Base-by-base conservation (phyloP, 2,329 filamentous ascomycete genomes). In the Mycosphaerella sp. region DNA sequence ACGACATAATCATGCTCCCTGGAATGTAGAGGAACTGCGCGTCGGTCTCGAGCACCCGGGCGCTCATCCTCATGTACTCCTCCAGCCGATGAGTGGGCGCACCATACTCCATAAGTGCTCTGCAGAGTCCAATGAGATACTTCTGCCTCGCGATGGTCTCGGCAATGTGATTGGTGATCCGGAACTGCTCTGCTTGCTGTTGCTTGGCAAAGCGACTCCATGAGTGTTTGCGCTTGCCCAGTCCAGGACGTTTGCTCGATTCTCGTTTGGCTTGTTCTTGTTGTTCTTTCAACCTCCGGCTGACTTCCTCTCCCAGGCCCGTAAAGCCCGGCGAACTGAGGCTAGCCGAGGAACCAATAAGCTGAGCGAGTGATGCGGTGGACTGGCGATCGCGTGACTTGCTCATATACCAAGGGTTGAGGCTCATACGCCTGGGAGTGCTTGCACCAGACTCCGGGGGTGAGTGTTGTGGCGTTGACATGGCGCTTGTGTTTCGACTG, bases 1-100 rank as follows among this genome's bases (percentile, higher is more conserved):
- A 95, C 4, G 89, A 92, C 66, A 95, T 86, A 53, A 96, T 87
- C 91, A 96, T 96, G 66, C 88, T 95, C 0, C 88, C 88, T 0
- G 91, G 90, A 31, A 95, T 82, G 67, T 95, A 96, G 21, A 95
- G 74, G 63, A 93, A 95, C 64, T 95, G 89, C 5, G 86, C 86
- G 60, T 95, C 87, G 12, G 95, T 91, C 69, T 91, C 87, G 38
- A 96, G 79, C 1, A 93, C 87, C n/a, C 87, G 80, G 1, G 91
- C 85, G 7, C 87, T 90, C 87, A 92, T 95, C 59, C 80, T 84
- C 81, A 96, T 85, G 69, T 95, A 95, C 67, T 95, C 87, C 70
- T 96, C 91, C 17, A 96, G 76, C 9, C 91, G 84, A 73, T 96
- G 91, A 0, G 90, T 95, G 0, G 91, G 91, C 0, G 91, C 91